Evolutionary conservation across 208 protist species (phyloP).

Genomic region (Giardia duodenalis): DNA sequence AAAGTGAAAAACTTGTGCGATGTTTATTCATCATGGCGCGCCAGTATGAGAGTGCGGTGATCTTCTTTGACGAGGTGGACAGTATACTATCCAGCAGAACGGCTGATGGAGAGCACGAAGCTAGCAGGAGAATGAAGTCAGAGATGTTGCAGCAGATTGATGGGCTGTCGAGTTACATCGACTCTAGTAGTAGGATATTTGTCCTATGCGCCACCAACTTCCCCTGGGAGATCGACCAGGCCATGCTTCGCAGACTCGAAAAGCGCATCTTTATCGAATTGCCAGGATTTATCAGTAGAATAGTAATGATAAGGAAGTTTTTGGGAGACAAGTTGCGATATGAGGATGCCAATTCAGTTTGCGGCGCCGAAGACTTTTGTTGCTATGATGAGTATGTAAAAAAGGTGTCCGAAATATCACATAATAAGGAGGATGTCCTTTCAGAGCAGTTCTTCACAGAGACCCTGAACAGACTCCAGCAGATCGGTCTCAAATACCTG

Average conservation of each 20-base stretch:
- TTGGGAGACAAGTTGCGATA: constrained; percentile 12
- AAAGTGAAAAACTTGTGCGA: constrained; percentile 25
- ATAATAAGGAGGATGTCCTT: neutral
- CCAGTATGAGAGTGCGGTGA: constrained; percentile 15
- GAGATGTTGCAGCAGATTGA: constrained; percentile 12
- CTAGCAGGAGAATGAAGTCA: neutral
- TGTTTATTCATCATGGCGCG: constrained; percentile 19
- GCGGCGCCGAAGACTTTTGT: neutral
- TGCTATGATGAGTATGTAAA: neutral
- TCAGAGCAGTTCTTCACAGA: neutral
- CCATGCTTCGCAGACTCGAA: constrained; percentile 22
- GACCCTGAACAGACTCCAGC: neutral
- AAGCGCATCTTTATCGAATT: neutral
- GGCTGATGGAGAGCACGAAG: neutral
- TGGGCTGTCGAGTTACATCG: neutral
- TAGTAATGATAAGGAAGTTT: neutral
- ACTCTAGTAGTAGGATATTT: neutral
- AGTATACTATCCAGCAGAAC: neutral
- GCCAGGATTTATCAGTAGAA: neutral
- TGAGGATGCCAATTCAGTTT: neutral
- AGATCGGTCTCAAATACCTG: neutral
- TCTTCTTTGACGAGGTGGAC: constrained; percentile 26
- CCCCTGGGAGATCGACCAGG: constrained; percentile 11
- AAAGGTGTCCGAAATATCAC: neutral
- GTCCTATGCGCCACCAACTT: constrained; percentile 24